Conservation (phyloP, 192 early-diverging fungal species). For the Linnemannia schmuckeri region DNA sequence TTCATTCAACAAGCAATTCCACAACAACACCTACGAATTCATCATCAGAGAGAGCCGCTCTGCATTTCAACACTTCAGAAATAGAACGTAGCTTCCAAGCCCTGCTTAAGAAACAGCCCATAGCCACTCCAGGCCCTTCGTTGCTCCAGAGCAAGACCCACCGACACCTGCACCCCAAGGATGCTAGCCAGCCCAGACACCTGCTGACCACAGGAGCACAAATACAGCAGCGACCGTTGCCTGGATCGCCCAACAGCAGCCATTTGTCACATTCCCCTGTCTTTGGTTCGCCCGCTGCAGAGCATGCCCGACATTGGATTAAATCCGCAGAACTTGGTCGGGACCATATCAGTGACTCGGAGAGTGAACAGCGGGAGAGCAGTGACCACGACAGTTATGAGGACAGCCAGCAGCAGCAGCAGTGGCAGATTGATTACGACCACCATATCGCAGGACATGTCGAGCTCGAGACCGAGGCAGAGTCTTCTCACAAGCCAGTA, state of each 20-base stretch:
- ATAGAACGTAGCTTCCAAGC: constrained; percentile 48
- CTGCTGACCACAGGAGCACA: not conserved
- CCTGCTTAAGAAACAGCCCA: constrained; percentile 45
- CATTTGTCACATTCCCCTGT: constrained; percentile 31
- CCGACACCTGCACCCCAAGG: constrained; percentile 9
- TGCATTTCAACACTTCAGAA: constrained; percentile 44
- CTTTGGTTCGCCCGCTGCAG: constrained; percentile 36
- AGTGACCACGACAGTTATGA: constrained; percentile 27
- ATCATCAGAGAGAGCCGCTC: not conserved
- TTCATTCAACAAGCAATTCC: not conserved
- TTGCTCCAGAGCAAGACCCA: constrained; percentile 17
- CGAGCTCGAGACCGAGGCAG: constrained; percentile 20
- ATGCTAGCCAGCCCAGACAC: constrained; percentile 17
- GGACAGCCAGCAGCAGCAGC: constrained; percentile 32
- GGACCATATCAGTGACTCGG: constrained; percentile 38
- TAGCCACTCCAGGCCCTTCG: constrained; percentile 22
- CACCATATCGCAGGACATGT: constrained; percentile 30
- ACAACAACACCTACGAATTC: not conserved
- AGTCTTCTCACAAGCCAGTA: not conserved
- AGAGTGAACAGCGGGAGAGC: constrained; percentile 24
- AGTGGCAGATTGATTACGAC: constrained; percentile 51
- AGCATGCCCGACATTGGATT: constrained; percentile 36
- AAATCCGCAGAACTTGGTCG: constrained; percentile 21
- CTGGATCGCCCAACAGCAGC: not conserved
- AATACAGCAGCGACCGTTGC: not conserved